These are phyloP conservation scores for Globisporangium acanthophoron DNA, from an alignment of 352 stramenopile species.

Conservation along the genomic window DNA sequence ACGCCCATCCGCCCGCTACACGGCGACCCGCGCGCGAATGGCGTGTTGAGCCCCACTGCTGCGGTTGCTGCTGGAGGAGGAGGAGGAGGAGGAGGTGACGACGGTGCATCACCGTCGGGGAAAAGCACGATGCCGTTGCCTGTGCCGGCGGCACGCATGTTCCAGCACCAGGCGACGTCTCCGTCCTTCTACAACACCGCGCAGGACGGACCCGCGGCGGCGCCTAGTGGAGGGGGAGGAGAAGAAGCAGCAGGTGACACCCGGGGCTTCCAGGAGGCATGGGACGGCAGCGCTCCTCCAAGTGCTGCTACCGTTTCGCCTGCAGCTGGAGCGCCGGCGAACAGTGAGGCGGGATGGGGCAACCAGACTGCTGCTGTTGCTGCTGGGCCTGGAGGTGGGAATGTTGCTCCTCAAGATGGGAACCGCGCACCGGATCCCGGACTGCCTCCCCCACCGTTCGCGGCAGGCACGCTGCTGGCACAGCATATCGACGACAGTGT, in stretches of 20 bases:
- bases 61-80: neutral
- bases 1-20: conserved; percentile 71
- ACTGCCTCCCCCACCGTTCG: conserved; percentile 53
- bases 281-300: neutral
- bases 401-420: neutral
- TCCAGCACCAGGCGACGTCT: conserved; percentile 44
- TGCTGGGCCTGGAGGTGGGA: neutral
- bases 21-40: conserved; percentile 44
- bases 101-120: neutral
- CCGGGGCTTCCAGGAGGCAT: conserved; percentile 23
- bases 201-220: conserved; percentile 31
- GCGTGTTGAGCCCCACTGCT: neutral
- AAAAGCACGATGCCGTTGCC: conserved; percentile 11
- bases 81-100: neutral
- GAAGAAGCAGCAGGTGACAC: conserved; percentile 10
- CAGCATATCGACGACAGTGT: conserved; percentile 61
- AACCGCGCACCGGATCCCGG: conserved; percentile 22
- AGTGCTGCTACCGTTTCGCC: neutral
- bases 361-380: neutral
- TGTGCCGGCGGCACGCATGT: conserved; percentile 51
- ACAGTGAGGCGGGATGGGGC: neutral
- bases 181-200: conserved; percentile 56
- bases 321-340: neutral
- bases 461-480: conserved; percentile 46
- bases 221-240: neutral